Percentiles rank a stretch among this genome's conserved stretches.
Evolutionary conservation across 148 eudicot genomes (phyloP).

Genomic region (Arctostaphylos glauca): DNA sequence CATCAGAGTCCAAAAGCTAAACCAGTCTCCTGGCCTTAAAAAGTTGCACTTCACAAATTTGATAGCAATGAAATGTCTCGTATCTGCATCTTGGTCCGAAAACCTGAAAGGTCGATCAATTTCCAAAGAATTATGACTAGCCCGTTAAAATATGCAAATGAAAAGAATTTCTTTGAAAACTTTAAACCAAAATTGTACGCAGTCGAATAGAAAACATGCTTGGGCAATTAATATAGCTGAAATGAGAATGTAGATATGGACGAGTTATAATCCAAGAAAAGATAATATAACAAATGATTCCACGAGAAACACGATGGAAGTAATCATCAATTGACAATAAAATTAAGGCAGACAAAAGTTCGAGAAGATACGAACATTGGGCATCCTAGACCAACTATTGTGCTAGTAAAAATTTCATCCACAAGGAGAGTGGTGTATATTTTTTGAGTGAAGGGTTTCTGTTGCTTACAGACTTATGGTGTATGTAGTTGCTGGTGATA

Average conservation of each 20-base stretch:
- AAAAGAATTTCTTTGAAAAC: not conserved
- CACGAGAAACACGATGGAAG: not conserved
- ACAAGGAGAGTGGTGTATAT: not conserved
- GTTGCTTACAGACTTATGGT: too few species aligned
- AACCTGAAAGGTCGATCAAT: not conserved
- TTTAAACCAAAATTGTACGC: not conserved
- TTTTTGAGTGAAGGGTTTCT: too few species aligned
- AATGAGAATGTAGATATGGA: not conserved
- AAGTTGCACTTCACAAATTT: not conserved
- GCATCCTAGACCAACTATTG: not conserved
- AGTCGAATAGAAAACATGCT: not conserved
- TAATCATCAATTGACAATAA: not conserved
- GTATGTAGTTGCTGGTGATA: too few species aligned
- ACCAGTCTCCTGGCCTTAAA: conserved; percentile 1
- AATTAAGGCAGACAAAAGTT: not conserved
- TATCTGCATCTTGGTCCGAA: not conserved
- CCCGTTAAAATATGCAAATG: not conserved
- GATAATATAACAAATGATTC: not conserved
- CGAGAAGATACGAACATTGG: not conserved
- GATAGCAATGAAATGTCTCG: not conserved
- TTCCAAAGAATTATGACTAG: not conserved
- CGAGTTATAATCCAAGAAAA: not conserved
- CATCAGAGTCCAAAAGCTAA: not conserved
- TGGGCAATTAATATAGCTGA: not conserved
- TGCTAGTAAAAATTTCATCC: not conserved